Percentiles rank a stretch among this genome's conserved stretches.
phyloP scores from a whole-genome alignment of 305 asterid species.

The Solanum hybrid region DNA sequence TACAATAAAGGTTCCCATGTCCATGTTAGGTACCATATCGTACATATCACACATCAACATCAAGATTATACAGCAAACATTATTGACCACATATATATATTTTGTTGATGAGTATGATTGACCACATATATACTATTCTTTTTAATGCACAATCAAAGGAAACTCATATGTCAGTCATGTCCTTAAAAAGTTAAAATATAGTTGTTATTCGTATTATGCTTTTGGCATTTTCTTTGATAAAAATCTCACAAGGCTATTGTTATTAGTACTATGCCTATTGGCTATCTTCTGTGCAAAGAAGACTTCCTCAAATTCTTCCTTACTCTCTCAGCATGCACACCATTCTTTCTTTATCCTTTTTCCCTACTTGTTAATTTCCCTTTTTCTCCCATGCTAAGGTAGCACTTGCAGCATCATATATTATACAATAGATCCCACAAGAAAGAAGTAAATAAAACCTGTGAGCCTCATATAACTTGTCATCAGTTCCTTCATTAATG shows the following conservation, averaged over 20 bases:
- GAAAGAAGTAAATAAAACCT: constrained; percentile 41
- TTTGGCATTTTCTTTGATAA: not conserved
- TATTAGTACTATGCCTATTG: not conserved
- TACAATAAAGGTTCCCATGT: not conserved
- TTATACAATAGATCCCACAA: not conserved
- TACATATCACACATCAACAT: not conserved
- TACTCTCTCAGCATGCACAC: not conserved
- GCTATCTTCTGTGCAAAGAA: not conserved
- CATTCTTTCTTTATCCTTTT: not conserved
- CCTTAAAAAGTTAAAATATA: not conserved
- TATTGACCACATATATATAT: not conserved
- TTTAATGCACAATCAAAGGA: not conserved
- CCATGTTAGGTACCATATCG: not conserved
- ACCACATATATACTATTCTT: not conserved
- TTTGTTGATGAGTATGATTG: not conserved
- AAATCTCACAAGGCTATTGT: not conserved
- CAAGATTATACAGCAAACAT: not conserved
- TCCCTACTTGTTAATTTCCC: not conserved
- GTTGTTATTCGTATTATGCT: not conserved
- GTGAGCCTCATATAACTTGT: constrained; percentile 81
- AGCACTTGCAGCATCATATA: not conserved
- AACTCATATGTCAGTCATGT: not conserved
- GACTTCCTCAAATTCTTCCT: not conserved
- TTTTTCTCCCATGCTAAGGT: not conserved
- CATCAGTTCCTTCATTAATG: constrained; percentile 86